Evolutionary conservation across 306 rosid species (phyloP), one percentile per base, ranked within the genome.

Genomic region (Sechiopsis laciniata): DNA sequence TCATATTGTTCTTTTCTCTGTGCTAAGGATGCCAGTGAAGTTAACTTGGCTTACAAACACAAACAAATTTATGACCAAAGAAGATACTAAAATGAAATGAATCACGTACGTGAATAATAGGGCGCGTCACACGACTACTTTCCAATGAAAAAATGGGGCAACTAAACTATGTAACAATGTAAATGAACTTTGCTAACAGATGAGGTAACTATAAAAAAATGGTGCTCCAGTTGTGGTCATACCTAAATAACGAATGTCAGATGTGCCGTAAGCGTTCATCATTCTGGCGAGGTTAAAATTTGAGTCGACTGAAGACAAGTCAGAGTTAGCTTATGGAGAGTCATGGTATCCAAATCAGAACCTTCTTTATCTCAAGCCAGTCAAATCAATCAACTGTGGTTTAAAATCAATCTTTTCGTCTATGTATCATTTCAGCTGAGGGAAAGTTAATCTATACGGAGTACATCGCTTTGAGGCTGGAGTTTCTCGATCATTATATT

Each of bases 381-480:
- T 26, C 16, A 60, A 70, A 70, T 16, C 48, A 70, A 70, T 50
- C 45, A 46, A 48, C 58, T 70, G 48, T 51, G 6, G 3, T 70
- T 24, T 37, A 37, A 37, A 51, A 70, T 50, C 22, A 26, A 70
- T 46, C 60, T 50, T 70, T 70, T 51, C 89, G 81, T 82, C 73
- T 79, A 83, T 85, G 84, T 78, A 74, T 87, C 86, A 55, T 62
- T 72, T n/a, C 56, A 76, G 79, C 77, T 32, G 35, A 32, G 51
- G 50, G 79, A 80, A 85, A 81, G 75, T 80, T 76, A 91, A 86
- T 95, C 99, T 87, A 85, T 84, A 75, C 99, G 99, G 78, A 91
- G 80, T 77, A 76, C 87, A 58, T 89, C 90, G 29, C 73, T 74
- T 72, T 91, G 91, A 19, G 87, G 88, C 80, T 85, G 83, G 73